phyloP scores from a whole-genome alignment of 345 rosid species.

The Eucalyptus dawsonii region DNA sequence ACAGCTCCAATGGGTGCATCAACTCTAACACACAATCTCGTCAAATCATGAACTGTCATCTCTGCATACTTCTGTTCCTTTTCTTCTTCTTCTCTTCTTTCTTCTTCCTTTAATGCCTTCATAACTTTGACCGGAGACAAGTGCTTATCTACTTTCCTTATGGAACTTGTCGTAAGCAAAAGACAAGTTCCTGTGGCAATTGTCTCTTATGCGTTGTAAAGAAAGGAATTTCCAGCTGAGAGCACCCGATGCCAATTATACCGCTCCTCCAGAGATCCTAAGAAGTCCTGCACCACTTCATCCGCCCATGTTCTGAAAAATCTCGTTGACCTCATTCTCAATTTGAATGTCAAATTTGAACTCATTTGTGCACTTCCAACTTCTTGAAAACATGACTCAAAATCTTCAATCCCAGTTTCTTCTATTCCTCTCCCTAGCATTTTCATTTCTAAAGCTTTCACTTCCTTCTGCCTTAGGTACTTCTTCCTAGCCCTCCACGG shows the following conservation, averaged over 20 bases:
- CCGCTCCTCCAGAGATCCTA: constrained; percentile 70
- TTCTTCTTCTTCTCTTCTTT: constrained; percentile 47
- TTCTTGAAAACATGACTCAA: constrained; percentile 67
- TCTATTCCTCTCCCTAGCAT: constrained; percentile 81
- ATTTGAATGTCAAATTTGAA: constrained; percentile 43
- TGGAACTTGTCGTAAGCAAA: constrained; percentile 74
- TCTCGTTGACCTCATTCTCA: constrained; percentile 51
- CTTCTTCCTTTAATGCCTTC: constrained; percentile 54
- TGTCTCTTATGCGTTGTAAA: constrained; percentile 63
- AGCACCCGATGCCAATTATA: constrained; percentile 79
- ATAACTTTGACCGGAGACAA: constrained; percentile 48
- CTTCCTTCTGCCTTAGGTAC: constrained; percentile 83
- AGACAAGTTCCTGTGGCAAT: constrained; percentile 60
- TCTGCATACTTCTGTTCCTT: constrained; percentile 58
- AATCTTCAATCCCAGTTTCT: constrained; percentile 63
- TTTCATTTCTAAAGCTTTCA: constrained; percentile 56
- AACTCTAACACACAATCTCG: constrained; percentile 66
- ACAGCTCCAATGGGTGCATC: constrained; percentile 73
- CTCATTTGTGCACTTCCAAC: constrained; percentile 39
- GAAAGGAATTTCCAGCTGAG: constrained; percentile 67
- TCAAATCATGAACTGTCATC: constrained; percentile 60
- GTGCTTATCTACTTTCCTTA: constrained; percentile 65
- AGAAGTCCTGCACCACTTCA: constrained; percentile 57
- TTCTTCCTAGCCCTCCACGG: constrained; percentile 78
- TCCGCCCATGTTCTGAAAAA: constrained; percentile 68